Evolutionary conservation across 192 early-diverging fungal species (phyloP), one percentile per base, ranked within the genome.

Genomic region (Gryganskiella cystojenkinii): DNA sequence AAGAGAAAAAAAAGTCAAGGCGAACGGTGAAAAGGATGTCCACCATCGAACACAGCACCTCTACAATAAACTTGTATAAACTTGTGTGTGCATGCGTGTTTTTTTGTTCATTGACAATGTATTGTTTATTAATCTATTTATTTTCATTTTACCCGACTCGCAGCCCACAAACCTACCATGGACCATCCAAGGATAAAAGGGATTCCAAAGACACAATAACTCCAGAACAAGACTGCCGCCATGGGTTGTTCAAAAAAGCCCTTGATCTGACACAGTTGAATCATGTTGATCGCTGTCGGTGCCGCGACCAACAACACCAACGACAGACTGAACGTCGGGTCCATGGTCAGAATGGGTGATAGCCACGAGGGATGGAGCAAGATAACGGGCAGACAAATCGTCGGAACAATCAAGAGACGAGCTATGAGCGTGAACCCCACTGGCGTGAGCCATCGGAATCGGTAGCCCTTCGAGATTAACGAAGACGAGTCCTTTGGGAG

Each of bases 231-330:
- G 20, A 93, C 79, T 53, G 80, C 81, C 0, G 89, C 81, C 63
- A 90, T 89, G 56, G 91, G 90, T 5, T 87, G 79, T 45, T 93
- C 90, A 80, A 89, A 93, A 53, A 88, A 83, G n/a, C 87, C 89
- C 31, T 86, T 89, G 15, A 89, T 86, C 81, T 91, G 89, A 40
- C 86, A 82, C 27, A 93, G 81, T 3, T 90, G 90, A n/a, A 88
- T 86, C 25, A 93, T 80, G 52, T 90, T 92, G 53, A 93, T 87
- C 2, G 92, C 92, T 2, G 92, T 90, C 8, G 92, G 92, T 8
- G 85, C 84, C 27, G 84, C 82, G 1, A 81, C 86, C 45, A 93
- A 58, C 13, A 93, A 69, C 6, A 93, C 81, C 28, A 91, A 69
- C 49, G 84, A 85, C 49, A 90, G 61, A 3, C 85, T 68, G 59